Conservation (phyloP, 2,329 filamentous ascomycete genomes). For the Aureobasidium sp. region DNA sequence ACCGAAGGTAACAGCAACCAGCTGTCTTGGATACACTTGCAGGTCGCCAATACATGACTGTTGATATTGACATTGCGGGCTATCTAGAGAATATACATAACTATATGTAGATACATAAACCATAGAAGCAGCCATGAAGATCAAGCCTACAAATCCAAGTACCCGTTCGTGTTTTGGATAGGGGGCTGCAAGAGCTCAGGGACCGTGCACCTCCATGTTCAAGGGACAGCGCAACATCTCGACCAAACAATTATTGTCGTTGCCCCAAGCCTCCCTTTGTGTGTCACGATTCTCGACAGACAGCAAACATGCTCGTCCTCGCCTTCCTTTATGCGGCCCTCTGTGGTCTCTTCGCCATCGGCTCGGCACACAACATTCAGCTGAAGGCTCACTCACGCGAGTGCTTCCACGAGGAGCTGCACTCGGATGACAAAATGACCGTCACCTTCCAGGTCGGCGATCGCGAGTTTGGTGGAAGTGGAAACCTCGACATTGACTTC, state of each 20-base stretch:
- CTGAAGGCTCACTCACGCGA: conserved; percentile 87
- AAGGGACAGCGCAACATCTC: conserved; percentile 9
- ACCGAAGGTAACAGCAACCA: not conserved
- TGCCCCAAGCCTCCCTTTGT: not conserved
- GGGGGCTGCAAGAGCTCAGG: not conserved
- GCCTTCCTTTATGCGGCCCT: conserved; percentile 33
- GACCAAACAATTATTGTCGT: not conserved
- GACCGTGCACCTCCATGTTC: conserved; percentile 1
- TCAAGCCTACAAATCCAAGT: not conserved
- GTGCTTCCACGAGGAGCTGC: conserved; percentile 92
- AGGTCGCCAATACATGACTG: not conserved
- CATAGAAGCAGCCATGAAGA: no score
- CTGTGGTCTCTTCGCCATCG: conserved; percentile 53
- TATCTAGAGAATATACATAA: not conserved
- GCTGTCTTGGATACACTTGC: not conserved
- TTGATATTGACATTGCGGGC: not conserved
- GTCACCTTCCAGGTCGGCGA: conserved; percentile 96
- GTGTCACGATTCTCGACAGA: not conserved
- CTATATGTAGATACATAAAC: not conserved
- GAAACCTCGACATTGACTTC: conserved; percentile 94
- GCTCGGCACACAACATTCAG: conserved; percentile 87
- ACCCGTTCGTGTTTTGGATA: not conserved
- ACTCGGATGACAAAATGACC: conserved; percentile 94
- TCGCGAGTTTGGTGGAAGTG: conserved; percentile 86
- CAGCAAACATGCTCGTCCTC: conserved; percentile 23